A percentile compares a stretch with the other conserved stretches of the same genome.
Evolutionary conservation across 345 rosid species (phyloP).

Genomic region (Geranium rotundifolium): DNA sequence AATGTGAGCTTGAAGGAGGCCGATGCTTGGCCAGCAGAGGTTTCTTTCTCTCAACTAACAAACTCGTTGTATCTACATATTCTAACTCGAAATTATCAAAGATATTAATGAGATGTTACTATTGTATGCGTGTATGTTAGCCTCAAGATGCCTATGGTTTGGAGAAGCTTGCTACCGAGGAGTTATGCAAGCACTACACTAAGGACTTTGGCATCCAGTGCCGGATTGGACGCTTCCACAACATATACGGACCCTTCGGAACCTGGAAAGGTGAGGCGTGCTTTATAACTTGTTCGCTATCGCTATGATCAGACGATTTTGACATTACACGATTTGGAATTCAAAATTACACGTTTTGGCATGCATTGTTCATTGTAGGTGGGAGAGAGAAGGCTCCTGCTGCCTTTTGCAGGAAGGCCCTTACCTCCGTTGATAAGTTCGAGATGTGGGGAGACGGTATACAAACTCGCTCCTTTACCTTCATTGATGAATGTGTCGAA

Average conservation of each 20-base stretch:
- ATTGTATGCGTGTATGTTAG: slow-evolving; percentile 23
- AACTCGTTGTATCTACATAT: no score
- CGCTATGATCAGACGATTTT: not conserved
- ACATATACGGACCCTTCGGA: slow-evolving; percentile 98
- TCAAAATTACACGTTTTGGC: not conserved
- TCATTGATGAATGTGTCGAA: slow-evolving; percentile 98
- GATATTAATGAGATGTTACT: no score
- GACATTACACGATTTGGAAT: slow-evolving; percentile 1
- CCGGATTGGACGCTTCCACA: slow-evolving; percentile 90
- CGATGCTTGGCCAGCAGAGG: slow-evolving; percentile 99
- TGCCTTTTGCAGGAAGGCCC: slow-evolving; percentile 90
- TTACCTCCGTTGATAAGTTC: slow-evolving; percentile 73
- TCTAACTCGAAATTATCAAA: no score
- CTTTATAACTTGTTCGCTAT: slow-evolving; percentile 2
- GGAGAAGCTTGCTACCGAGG: slow-evolving; percentile 99
- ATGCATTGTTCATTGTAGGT: slow-evolving; percentile 32
- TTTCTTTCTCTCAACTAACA: slow-evolving; percentile 18
- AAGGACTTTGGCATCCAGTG: slow-evolving; percentile 93
- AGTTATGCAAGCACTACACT: slow-evolving; percentile 92
- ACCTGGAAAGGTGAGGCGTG: slow-evolving; percentile 83
- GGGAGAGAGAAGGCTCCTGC: slow-evolving; percentile 99
- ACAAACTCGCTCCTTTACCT: slow-evolving; percentile 95
- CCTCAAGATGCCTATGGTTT: slow-evolving; percentile 99
- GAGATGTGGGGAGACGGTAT: slow-evolving; percentile 99
- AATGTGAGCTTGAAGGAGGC: slow-evolving; percentile 97